phyloP scores from a whole-genome alignment of 1,284 basidiomycete genomes.

The Moesziomyces parantarcticus region DNA sequence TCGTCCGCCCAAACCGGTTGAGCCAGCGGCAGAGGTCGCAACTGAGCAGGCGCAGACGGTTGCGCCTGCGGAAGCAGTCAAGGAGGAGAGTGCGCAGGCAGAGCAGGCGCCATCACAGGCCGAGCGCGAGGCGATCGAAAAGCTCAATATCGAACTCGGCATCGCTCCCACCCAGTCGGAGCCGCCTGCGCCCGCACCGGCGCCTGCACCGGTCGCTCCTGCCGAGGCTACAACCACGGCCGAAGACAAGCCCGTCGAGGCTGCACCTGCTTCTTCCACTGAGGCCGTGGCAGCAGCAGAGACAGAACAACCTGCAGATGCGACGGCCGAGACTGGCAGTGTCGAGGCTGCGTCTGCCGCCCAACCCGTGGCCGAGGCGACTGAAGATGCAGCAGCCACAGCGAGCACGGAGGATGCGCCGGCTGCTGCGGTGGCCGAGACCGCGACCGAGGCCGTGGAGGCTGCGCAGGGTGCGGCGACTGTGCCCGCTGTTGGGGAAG shows the following conservation, averaged over 20 bases:
- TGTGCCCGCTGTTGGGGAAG: not conserved
- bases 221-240: not conserved
- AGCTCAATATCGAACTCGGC: constrained; percentile 34
- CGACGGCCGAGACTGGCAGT: not conserved
- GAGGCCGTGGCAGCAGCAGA: constrained; percentile 1
- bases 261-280: not conserved
- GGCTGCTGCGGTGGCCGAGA: constrained; percentile 15
- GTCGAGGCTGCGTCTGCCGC: too few relatives aligned
- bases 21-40: constrained; percentile 9
- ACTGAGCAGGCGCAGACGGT: constrained; percentile 4
- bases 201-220: constrained; percentile 2
- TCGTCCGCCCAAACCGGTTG: constrained; percentile 18
- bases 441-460: constrained; percentile 3
- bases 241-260: not conserved
- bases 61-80: constrained; percentile 3
- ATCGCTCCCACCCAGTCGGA: constrained; percentile 8
- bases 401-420: constrained; percentile 5
- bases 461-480: constrained; percentile 4
- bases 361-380: too few relatives aligned
- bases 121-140: constrained; percentile 37
- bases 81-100: constrained; percentile 8
- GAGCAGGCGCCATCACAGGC: constrained; percentile 17
- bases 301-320: not conserved
- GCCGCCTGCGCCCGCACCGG: constrained; percentile 7
- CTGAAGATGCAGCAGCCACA: not conserved